These are phyloP conservation scores for Strombidium stylifer DNA, from an alignment of 73 alveolate genomes.

Conservation along the genomic window DNA sequence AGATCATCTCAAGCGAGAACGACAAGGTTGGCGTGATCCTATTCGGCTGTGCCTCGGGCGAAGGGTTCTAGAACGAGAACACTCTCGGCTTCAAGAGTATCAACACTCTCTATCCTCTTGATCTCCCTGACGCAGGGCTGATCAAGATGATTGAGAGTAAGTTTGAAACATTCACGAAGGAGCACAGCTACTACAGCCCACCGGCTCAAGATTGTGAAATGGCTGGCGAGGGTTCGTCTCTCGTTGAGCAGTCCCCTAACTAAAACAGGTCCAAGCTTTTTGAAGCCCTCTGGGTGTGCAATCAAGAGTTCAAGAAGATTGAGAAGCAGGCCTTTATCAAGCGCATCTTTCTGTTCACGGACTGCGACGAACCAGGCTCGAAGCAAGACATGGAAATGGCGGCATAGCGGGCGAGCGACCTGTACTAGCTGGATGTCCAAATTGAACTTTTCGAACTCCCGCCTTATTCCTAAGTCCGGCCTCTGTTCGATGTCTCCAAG, in stretches of 20 bases:
- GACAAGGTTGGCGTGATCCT: slow-evolving; percentile 93
- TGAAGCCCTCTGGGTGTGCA: slow-evolving; percentile 93
- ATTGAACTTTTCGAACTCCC: slow-evolving; percentile 95
- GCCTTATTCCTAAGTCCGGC: slow-evolving; percentile 30
- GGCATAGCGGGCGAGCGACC: slow-evolving; percentile 87
- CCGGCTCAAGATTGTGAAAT: slow-evolving; percentile 50
- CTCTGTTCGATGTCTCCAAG: slow-evolving; percentile 81
- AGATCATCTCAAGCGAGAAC: slow-evolving; percentile 90
- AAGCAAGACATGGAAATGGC: slow-evolving; percentile 56
- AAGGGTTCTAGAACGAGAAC: slow-evolving; percentile 75
- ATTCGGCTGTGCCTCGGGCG: no score
- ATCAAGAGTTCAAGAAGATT: slow-evolving; percentile 81
- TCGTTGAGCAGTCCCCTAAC: no score
- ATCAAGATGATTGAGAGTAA: slow-evolving; percentile 69
- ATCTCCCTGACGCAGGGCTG: slow-evolving; percentile 91
- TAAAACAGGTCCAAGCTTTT: slow-evolving; percentile 62
- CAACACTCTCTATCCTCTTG: slow-evolving; percentile 75
- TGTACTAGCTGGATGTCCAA: slow-evolving; percentile 82
- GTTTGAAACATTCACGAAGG: slow-evolving; percentile 49
- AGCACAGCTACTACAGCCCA: no score
- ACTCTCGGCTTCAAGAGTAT: slow-evolving; percentile 87
- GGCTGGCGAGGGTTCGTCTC: slow-evolving; percentile 28
- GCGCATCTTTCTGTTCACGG: slow-evolving; percentile 95
- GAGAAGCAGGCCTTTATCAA: slow-evolving; percentile 81
- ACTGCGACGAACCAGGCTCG: slow-evolving; percentile 92